Evolutionary conservation across 371 early-diverging fungal genomes (phyloP).

Genomic region (Mucor indicus): DNA sequence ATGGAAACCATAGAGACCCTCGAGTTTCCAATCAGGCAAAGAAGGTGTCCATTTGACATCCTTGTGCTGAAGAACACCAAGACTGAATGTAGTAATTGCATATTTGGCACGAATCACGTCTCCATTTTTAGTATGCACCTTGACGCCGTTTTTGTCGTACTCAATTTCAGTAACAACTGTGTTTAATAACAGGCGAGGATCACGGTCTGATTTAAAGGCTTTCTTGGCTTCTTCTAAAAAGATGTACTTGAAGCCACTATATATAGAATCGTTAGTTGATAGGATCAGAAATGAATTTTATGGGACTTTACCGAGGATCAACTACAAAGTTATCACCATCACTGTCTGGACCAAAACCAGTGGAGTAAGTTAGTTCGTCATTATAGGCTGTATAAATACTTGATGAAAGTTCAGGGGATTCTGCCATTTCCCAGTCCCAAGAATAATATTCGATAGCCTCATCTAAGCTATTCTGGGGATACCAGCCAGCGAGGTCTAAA

Average conservation of each 20-base stretch:
- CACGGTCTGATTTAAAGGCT: constrained; percentile 19
- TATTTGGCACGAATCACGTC: constrained; percentile 38
- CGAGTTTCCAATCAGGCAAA: constrained; percentile 42
- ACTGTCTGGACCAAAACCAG: constrained; percentile 32
- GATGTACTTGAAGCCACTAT: constrained; percentile 42
- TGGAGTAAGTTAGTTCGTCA: constrained; percentile 28
- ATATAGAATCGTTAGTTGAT: too few relatives aligned
- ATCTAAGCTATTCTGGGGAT: constrained; percentile 26
- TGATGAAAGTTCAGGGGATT: constrained; percentile 36
- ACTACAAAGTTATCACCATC: constrained; percentile 37
- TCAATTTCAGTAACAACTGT: constrained; percentile 33
- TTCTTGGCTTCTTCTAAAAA: constrained; percentile 32
- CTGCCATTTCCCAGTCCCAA: constrained; percentile 44
- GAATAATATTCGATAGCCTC: constrained; percentile 39
- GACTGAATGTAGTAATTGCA: constrained; percentile 41
- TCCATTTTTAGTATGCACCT: constrained; percentile 24
- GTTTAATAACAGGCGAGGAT: constrained; percentile 28
- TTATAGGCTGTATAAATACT: constrained; percentile 20
- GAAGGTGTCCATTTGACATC: constrained; percentile 39
- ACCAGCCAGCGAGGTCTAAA: constrained; percentile 34
- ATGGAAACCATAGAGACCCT: constrained; percentile 42
- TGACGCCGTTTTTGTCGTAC: constrained; percentile 29
- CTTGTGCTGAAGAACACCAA: constrained; percentile 40
- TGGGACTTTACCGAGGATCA: constrained; percentile 31
- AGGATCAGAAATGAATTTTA: too few relatives aligned